Conservation (phyloP, 306 rosid genomes). For the Cucumis hystrix region DNA sequence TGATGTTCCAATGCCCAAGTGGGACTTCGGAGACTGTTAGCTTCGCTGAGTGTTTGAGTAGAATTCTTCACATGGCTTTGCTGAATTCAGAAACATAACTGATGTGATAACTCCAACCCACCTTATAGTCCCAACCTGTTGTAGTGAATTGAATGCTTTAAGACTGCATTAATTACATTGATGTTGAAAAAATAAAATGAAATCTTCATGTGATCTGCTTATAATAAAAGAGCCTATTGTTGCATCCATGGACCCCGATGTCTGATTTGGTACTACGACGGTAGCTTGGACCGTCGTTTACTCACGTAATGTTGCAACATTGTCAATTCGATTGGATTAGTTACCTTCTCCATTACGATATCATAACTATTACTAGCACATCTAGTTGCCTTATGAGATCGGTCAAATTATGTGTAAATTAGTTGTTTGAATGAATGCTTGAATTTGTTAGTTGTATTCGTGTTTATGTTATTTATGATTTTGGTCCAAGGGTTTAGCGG, state of each 20-base stretch:
- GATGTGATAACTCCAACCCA: neutral
- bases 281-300: neutral
- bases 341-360: neutral
- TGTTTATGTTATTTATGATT: no score
- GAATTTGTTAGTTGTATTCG: neutral
- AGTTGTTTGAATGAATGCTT: neutral
- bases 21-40: neutral
- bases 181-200: neutral
- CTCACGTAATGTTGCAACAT: neutral
- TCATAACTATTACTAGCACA: neutral
- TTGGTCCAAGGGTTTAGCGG: no score
- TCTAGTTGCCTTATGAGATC: neutral
- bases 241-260: neutral
- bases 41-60: neutral
- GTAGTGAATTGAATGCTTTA: neutral
- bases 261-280: neutral
- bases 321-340: neutral
- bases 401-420: neutral
- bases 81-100: neutral
- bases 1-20: neutral
- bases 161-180: neutral
- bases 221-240: neutral
- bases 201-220: neutral
- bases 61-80: neutral
- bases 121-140: neutral